phyloP scores from a whole-genome alignment of 805 yeast genomes.

The Candida manassasensis region DNA sequence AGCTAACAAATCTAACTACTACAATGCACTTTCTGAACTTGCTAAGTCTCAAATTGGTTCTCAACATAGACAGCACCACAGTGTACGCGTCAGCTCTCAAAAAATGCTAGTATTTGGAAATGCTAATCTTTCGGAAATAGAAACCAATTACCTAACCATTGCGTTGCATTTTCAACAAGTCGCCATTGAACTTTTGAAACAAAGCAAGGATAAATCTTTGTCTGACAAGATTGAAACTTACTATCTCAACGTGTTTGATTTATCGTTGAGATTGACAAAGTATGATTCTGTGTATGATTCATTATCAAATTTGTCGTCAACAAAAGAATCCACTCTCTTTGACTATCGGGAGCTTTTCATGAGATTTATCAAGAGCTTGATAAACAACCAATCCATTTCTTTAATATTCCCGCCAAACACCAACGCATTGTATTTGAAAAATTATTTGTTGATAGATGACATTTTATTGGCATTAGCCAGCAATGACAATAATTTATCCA shows the following conservation, averaged over 20 bases:
- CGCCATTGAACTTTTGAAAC: conserved; percentile 20
- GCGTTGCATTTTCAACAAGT: conserved; percentile 23
- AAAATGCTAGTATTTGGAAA: conserved; percentile 4
- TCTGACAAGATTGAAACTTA: conserved; percentile 11
- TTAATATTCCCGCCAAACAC: conserved; percentile 18
- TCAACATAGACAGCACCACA: not conserved
- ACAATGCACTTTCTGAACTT: conserved; percentile 25
- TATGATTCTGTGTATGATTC: conserved; percentile 18
- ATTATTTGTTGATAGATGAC: conserved; percentile 29
- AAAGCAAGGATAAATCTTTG: not conserved
- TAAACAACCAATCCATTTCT: conserved; percentile 18
- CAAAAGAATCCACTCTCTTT: conserved; percentile 6
- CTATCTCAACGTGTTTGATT: conserved; percentile 21
- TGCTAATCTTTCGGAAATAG: conserved; percentile 6
- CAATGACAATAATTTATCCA: conserved; percentile 23
- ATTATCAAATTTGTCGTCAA: conserved; percentile 13
- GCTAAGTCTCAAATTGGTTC: conserved; percentile 14
- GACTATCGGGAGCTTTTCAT: conserved; percentile 11
- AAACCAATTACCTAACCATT: conserved; percentile 13
- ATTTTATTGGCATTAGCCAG: conserved; percentile 31
- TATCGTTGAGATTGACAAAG: conserved; percentile 18
- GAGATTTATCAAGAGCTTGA: conserved; percentile 23
- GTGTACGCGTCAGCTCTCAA: conserved; percentile 6
- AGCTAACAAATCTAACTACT: conserved; percentile 22
- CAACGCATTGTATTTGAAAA: conserved; percentile 16